Conservation (phyloP, 441 rosid species). For the Kokia cookei region DNA sequence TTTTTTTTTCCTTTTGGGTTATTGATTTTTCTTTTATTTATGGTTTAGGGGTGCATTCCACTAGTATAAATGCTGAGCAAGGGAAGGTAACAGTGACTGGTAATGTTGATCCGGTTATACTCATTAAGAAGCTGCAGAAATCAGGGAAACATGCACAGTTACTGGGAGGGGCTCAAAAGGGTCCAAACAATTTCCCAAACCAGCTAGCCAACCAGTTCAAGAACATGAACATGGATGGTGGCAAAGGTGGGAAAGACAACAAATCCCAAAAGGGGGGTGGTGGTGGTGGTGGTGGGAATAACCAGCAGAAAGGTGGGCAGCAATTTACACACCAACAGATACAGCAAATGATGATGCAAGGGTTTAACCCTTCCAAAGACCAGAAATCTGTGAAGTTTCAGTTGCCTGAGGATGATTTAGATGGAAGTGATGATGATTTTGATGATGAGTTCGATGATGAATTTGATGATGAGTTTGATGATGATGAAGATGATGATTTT, state of each 20-base stretch:
- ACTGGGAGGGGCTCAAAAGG: constrained; percentile 50
- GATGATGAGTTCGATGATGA: constrained; percentile 22
- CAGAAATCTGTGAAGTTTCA: constrained; percentile 68
- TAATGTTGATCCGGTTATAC: constrained; percentile 59
- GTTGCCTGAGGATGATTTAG: constrained; percentile 43
- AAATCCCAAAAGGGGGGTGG: constrained; percentile 44
- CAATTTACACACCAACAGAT: constrained; percentile 23
- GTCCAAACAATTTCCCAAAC: constrained; percentile 27
- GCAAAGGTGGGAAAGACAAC: constrained; percentile 53
- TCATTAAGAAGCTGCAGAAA: constrained; percentile 76
- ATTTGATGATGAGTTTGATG: constrained; percentile 37
- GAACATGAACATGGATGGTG: constrained; percentile 38
- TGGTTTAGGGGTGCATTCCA: constrained; percentile 63
- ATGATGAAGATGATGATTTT: constrained; percentile 17
- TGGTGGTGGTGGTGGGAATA: constrained; percentile 27
- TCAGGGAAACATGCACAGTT: constrained; percentile 88
- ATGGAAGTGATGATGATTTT: constrained; percentile 33
- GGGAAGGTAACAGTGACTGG: constrained; percentile 86
- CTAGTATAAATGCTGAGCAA: constrained; percentile 65
- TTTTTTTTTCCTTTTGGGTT: neutral
- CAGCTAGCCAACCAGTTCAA: constrained; percentile 51
- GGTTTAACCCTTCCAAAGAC: constrained; percentile 40
- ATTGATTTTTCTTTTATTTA: neutral
- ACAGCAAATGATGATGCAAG: constrained; percentile 52
- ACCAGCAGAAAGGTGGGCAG: constrained; percentile 36